Conservation (phyloP, 164 flowering plant genomes). For the Hamamelis virginiana region DNA sequence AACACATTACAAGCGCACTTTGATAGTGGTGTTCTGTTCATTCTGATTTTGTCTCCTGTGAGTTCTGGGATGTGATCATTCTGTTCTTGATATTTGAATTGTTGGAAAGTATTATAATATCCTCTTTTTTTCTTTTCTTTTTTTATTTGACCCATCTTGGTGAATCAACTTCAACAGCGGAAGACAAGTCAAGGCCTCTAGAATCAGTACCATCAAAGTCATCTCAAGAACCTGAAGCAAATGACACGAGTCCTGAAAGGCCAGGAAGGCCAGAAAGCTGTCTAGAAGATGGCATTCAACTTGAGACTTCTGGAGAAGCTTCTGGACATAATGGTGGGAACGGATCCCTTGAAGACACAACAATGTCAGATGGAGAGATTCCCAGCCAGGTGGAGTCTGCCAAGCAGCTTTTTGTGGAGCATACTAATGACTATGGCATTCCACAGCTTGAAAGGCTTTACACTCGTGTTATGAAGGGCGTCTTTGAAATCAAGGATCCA, state of each 20-base stretch:
- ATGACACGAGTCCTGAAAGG: constrained; percentile 24
- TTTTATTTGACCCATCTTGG: background rate
- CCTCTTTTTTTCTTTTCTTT: background rate
- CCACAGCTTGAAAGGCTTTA: constrained; percentile 95
- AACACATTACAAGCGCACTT: too few relatives aligned
- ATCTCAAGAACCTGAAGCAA: constrained; percentile 38
- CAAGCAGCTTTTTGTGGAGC: constrained; percentile 56
- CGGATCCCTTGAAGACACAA: constrained; percentile 29
- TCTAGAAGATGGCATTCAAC: constrained; percentile 16
- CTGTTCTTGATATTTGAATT: background rate
- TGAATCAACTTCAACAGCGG: constrained; percentile 24
- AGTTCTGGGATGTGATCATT: background rate
- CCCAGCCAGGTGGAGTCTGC: constrained; percentile 47
- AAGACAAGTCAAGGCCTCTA: constrained; percentile 39
- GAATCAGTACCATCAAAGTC: constrained; percentile 30
- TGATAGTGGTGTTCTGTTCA: too few relatives aligned
- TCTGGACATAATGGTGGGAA: constrained; percentile 17
- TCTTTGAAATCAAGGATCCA: constrained; percentile 43
- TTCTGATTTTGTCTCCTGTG: too few relatives aligned
- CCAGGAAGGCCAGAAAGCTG: constrained; percentile 31
- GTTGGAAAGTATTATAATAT: too few relatives aligned
- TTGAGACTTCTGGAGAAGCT: constrained; percentile 26
- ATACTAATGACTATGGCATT: constrained; percentile 56
- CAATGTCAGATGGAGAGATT: constrained; percentile 50
- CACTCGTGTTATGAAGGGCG: constrained; percentile 65